Percentiles rank a stretch among this genome's conserved stretches.
phyloP scores from a whole-genome alignment of 208 protist genomes.

The Polymyxa betae region DNA sequence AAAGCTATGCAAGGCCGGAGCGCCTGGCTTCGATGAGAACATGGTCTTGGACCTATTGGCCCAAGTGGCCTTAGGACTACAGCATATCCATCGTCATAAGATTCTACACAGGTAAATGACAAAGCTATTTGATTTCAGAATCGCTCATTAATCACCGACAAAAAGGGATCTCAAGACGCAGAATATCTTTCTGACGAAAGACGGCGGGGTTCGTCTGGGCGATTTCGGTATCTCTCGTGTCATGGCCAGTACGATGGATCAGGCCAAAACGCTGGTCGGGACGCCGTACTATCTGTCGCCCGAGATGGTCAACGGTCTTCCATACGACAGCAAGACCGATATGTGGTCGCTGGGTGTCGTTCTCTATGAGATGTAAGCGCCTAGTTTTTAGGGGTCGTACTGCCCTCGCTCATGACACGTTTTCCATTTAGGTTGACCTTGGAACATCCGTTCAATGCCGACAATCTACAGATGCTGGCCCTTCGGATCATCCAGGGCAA shows the following conservation, averaged over 20 bases:
- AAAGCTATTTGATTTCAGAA: not conserved
- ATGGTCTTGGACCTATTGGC: constrained; percentile 72
- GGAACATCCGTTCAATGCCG: constrained; percentile 39
- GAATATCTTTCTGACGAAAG: constrained; percentile 75
- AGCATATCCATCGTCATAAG: constrained; percentile 74
- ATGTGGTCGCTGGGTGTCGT: constrained; percentile 69
- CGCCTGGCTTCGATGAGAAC: constrained; percentile 66
- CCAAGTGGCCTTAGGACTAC: constrained; percentile 73
- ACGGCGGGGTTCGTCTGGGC: constrained; percentile 71
- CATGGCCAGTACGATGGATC: constrained; percentile 64
- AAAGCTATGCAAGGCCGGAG: constrained; percentile 59
- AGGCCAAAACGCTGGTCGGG: constrained; percentile 68
- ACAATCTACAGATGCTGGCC: constrained; percentile 46
- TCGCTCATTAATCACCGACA: not conserved
- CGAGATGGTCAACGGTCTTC: constrained; percentile 66
- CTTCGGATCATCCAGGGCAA: constrained; percentile 55
- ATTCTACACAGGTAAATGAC: constrained; percentile 75
- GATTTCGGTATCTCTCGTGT: constrained; percentile 80
- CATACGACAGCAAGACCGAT: constrained; percentile 67
- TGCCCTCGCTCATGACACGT: not conserved
- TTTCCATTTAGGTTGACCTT: constrained; percentile 39
- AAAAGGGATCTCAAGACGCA: constrained; percentile 86
- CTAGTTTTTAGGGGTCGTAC: not conserved
- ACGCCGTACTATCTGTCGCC: constrained; percentile 73
- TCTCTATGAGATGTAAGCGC: constrained; percentile 66